Evolutionary conservation across 2,329 filamentous ascomycete genomes (phyloP), one percentile per base, ranked within the genome.

Genomic region (Elsinoe australis): DNA sequence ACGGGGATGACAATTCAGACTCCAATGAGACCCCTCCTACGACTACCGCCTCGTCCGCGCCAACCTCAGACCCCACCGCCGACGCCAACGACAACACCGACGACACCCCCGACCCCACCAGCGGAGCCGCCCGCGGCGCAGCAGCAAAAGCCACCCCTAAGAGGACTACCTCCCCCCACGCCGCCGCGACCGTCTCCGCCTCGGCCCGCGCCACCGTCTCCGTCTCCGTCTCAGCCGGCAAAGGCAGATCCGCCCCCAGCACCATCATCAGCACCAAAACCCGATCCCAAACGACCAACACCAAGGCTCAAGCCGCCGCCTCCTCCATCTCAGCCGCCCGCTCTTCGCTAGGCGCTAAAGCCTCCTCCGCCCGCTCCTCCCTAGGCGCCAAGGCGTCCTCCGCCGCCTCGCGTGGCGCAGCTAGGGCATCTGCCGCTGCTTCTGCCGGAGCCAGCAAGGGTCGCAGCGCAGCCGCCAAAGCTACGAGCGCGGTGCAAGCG

Each of bases 381-480:
- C n/a, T n/a, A n/a, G n/a, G n/a, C n/a, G n/a, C n/a, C n/a, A n/a
- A n/a, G n/a, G n/a, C n/a, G n/a, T n/a, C n/a, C n/a, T n/a, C n/a
- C n/a, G n/a, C n/a, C n/a, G n/a, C n/a, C n/a, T n/a, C n/a, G n/a
- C n/a, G n/a, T n/a, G n/a, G n/a, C n/a, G n/a, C n/a, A n/a, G n/a
- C n/a, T n/a, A n/a, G n/a, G n/a, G n/a, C n/a, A n/a, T n/a, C n/a
- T n/a, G n/a, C 32, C 5, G 5, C n/a, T n/a, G n/a, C n/a, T n/a
- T n/a, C 36, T 24, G 24, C 24, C 39, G 17, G 17, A 28, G 28
- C 39, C 5, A 26, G 38, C 8, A 42, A 42, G 24, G 38, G 38
- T 19, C 28, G 28, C 10, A 22, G 38, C 38, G 38, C 9, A 14
- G 28, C 28, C 9, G 34, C 34, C 14, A 38, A 14, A 18, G 7